Percentiles rank a stretch among this genome's conserved stretches.
phyloP scores from a whole-genome alignment of 2,329 filamentous ascomycete genomes.

The Lecanicillium sp. region DNA sequence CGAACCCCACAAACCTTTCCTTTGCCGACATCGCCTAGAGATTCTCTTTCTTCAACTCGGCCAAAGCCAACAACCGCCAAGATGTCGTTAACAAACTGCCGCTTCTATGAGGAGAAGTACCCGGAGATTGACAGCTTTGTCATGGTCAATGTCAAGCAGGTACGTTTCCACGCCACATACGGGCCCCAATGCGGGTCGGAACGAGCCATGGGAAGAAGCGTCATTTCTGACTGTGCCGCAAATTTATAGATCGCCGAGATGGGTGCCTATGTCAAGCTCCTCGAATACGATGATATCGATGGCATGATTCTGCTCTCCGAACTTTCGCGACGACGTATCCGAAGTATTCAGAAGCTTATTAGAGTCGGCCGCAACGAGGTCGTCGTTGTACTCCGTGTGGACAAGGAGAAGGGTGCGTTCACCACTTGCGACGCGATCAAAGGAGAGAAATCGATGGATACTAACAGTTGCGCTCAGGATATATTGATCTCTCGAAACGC shows the following conservation, averaged over 20 bases:
- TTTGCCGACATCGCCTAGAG: constrained; percentile 9
- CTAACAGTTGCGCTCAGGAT: constrained; percentile 40
- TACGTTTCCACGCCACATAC: constrained; percentile 30
- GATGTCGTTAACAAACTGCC: constrained; percentile 94
- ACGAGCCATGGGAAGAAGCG: background rate
- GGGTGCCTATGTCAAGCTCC: constrained; percentile 98
- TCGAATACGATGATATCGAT: constrained; percentile 99
- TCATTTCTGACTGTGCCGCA: background rate
- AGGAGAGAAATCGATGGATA: constrained; percentile 8
- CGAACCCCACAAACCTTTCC: background rate
- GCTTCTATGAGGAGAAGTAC: constrained; percentile 96
- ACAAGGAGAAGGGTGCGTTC: constrained; percentile 87
- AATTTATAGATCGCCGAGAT: constrained; percentile 83
- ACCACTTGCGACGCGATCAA: constrained; percentile 6
- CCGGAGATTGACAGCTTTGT: constrained; percentile 97
- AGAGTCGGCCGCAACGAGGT: constrained; percentile 97
- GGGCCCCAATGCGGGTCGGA: background rate
- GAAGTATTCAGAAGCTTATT: constrained; percentile 98
- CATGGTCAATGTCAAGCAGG: constrained; percentile 99
- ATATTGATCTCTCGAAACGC: constrained; percentile 98
- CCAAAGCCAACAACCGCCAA: constrained; percentile 41
- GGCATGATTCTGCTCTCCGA: constrained; percentile 99
- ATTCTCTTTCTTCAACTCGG: constrained; percentile 1
- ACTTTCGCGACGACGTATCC: constrained; percentile 93
- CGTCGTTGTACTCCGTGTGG: constrained; percentile 94